phyloP scores from a whole-genome alignment of 1,284 basidiomycete genomes.

The Melampsora americana region DNA sequence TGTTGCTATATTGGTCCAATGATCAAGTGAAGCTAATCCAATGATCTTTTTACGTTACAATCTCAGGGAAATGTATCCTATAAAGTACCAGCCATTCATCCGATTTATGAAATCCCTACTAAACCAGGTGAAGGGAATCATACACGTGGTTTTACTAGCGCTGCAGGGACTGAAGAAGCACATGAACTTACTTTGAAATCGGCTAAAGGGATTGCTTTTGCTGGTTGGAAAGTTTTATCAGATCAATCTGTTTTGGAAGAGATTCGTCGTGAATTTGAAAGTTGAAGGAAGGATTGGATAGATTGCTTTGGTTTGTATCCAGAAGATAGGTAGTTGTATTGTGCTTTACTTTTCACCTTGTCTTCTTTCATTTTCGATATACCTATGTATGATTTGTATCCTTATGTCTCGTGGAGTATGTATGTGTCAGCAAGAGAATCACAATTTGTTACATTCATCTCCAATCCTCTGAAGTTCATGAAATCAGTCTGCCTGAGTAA shows the following conservation, averaged over 20 bases:
- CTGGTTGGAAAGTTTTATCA: conserved; percentile 62
- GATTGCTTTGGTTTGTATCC: too few relatives aligned
- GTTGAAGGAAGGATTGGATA: background rate
- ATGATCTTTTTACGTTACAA: background rate
- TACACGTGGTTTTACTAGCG: conserved; percentile 60
- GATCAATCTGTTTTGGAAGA: conserved; percentile 63
- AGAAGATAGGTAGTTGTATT: too few relatives aligned
- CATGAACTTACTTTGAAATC: conserved; percentile 63
- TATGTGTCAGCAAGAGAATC: too few relatives aligned
- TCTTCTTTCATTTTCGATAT: too few relatives aligned
- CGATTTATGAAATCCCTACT: conserved; percentile 53
- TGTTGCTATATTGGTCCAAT: background rate
- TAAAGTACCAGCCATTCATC: conserved; percentile 53
- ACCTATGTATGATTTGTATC: too few relatives aligned
- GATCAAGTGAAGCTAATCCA: background rate
- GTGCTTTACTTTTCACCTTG: too few relatives aligned
- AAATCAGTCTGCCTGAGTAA: too few relatives aligned
- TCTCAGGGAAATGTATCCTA: conserved; percentile 52
- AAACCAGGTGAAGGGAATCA: conserved; percentile 53
- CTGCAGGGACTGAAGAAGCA: conserved; percentile 63
- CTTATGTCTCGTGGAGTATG: too few relatives aligned
- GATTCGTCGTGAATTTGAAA: conserved; percentile 56
- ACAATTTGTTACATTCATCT: too few relatives aligned
- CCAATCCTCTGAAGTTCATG: too few relatives aligned
- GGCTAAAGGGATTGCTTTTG: conserved; percentile 64